phyloP scores from a whole-genome alignment of 1,139 yeast genomes.

The Candida neerlandica region DNA sequence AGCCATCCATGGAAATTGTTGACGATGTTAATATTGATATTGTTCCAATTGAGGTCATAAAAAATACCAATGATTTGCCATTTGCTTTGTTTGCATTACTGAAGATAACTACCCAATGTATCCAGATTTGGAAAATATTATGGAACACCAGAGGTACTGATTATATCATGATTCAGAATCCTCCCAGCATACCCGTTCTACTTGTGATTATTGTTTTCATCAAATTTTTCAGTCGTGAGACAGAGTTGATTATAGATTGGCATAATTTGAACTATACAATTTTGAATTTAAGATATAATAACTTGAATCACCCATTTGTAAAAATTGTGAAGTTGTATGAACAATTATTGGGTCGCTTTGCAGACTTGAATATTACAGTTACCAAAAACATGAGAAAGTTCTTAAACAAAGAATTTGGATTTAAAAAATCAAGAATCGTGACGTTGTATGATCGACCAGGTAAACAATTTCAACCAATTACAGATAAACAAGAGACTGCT shows the following conservation, averaged over 20 bases:
- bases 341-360: slow-evolving; percentile 55
- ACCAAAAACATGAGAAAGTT: slow-evolving; percentile 72
- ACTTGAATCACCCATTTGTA: slow-evolving; percentile 64
- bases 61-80: slow-evolving; percentile 48
- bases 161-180: slow-evolving; percentile 83
- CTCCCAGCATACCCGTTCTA: slow-evolving; percentile 87
- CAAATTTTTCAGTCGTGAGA: slow-evolving; percentile 54
- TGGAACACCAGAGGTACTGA: slow-evolving; percentile 58
- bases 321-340: slow-evolving; percentile 61
- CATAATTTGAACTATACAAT: slow-evolving; percentile 92
- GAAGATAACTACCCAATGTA: slow-evolving; percentile 63
- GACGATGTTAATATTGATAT: slow-evolving; percentile 58
- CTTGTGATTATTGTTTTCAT: slow-evolving; percentile 62
- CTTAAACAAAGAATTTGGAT: slow-evolving; percentile 56
- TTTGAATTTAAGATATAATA: slow-evolving; percentile 63
- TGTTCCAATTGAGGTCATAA: slow-evolving; percentile 49
- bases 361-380: slow-evolving; percentile 73
- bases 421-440: slow-evolving; percentile 35
- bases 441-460: slow-evolving; percentile 80
- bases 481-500: slow-evolving; percentile 15
- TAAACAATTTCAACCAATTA: slow-evolving; percentile 57
- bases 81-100: slow-evolving; percentile 58
- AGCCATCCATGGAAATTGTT: slow-evolving; percentile 51
- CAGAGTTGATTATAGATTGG: slow-evolving; percentile 86
- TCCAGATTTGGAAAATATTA: slow-evolving; percentile 47